Evolutionary conservation across 1,139 yeast genomes (phyloP).

Genomic region (Yamadazyma oceani): DNA sequence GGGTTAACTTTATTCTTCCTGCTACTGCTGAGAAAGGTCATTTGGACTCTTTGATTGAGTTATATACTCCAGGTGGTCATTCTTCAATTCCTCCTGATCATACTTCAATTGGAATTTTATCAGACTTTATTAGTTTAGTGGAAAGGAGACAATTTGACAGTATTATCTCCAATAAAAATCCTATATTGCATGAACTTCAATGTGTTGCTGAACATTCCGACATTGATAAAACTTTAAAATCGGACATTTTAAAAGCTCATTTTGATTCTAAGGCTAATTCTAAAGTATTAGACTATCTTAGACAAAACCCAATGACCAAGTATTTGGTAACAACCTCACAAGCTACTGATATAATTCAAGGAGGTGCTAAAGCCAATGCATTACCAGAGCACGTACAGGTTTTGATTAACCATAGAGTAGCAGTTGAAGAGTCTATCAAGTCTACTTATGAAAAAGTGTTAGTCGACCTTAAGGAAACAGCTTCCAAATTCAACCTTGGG

Average conservation of each 20-base stretch:
- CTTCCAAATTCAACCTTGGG: slow-evolving; percentile 47
- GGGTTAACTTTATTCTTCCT: slow-evolving; percentile 54
- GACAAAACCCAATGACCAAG: slow-evolving; percentile 22
- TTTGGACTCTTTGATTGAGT: slow-evolving; percentile 35
- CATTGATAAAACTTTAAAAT: slow-evolving; percentile 29
- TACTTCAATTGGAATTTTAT: slow-evolving; percentile 46
- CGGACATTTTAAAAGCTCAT: slow-evolving; percentile 42
- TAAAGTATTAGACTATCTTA: slow-evolving; percentile 36
- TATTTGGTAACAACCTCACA: slow-evolving; percentile 62
- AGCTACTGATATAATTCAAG: slow-evolving; percentile 64
- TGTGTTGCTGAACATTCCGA: slow-evolving; percentile 45
- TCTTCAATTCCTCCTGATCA: slow-evolving; percentile 50
- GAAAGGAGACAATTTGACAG: slow-evolving; percentile 38
- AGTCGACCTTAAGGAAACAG: slow-evolving; percentile 36
- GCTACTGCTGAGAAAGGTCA: slow-evolving; percentile 52
- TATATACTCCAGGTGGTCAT: slow-evolving; percentile 50
- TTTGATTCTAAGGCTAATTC: slow-evolving; percentile 39
- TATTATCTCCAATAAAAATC: slow-evolving; percentile 38
- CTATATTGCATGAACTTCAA: slow-evolving; percentile 40
- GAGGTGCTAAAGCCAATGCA: slow-evolving; percentile 72
- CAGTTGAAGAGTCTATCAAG: slow-evolving; percentile 47
- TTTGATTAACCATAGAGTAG: slow-evolving; percentile 57
- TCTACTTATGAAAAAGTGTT: slow-evolving; percentile 39
- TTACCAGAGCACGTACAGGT: slow-evolving; percentile 66
- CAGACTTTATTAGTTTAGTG: slow-evolving; percentile 36